Evolutionary conservation across 1,284 basidiomycete species (phyloP), one percentile per base, ranked within the genome.

Genomic region (Farysia itapuensis): DNA sequence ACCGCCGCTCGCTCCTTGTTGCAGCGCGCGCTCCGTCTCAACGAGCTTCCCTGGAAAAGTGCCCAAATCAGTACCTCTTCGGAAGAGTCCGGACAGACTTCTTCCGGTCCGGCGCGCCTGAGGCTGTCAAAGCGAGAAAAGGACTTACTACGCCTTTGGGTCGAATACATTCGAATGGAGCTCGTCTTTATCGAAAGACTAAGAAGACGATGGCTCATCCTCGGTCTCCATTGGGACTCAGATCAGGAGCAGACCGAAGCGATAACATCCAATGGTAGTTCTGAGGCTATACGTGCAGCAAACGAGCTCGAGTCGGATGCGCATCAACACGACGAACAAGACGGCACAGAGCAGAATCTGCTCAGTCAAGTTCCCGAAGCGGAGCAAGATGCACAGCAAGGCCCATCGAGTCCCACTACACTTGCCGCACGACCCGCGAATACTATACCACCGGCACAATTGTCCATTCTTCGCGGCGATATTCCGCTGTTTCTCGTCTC

Each of bases 161-260:
- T 69, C 9, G 69, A 74, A 34, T 75, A 93, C 76, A 84, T 91
- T 58, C 86, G 86, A 69, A 90, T 95, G 84, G 92, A 96, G 77
- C 79, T 94, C 7, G 86, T 87, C 3, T 95, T 91, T 77, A 82
- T 91, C 14, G 91, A 95, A 79, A 84, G 84, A 9, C 79, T 95
- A 39, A 80, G 90, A 30, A 80, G 89, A 50, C 81, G 91, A 31
- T 93, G 90, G 90, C 83, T 82, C 35, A 81, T 89, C 5, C 81
- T 90, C 12, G 89, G 87, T 3, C 84, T 89, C 29, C 50, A 66
- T 24, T 63, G 67, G 51, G 54, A 58, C 9, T 36, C 36, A n/a
- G 37, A 52, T 14, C 30, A 15, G 9, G 1, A 16, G 4, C 21
- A 30, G 3, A 26, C 36, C 9, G 22, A 21, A 14, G 8, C 18